Evolutionary conservation across 306 rosid species (phyloP), one percentile per base, ranked within the genome.

Genomic region (Oemleria cerasiformis): DNA sequence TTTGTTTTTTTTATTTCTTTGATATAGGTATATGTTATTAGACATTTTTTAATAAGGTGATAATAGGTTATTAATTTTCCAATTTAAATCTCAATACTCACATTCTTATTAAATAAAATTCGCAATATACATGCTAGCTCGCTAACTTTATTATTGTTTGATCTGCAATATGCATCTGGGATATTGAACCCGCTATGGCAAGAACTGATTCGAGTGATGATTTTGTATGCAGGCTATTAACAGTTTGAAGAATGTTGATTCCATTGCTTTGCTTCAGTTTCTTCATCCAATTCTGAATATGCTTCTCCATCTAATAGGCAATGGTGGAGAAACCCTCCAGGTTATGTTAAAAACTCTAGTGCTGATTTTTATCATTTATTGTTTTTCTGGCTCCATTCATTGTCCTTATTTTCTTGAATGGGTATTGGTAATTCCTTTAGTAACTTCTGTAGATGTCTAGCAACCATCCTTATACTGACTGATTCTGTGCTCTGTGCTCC

Each of bases 281-380:
- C 97, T 94, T 81, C 99, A 94, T 82, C 99, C 99, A 54, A 77
- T 94, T 76, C 81, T 94, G 84, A 94, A 87, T 78, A 94, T 94
- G 99, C 92, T 94, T 77, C 99, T 94, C 81, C 99, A 94, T 86
- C 97, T 94, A 48, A 94, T 94, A 77, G 99, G 99, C 86, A 94
- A 91, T 78, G 99, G 99, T 40, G 99, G 99, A 84, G 99, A 94
- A 85, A 94, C 99, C 63, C 95, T 94, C 55, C 99, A 94, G 99
- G 99, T 93, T 75, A 71, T 81, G 71, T 70, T 57, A 67, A 62
- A 36, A 58, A 39, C 65, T 75, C 51, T 75, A 56, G 45, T 48
- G 63, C 56, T 75, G 56, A 54, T 58, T 44, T 44, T 13, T 63
- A 21, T 15, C 7, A 1, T 74, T 63, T 44, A 50, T 21, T 8